Base-by-base conservation (phyloP, 176 grass and related monocot genomes). In the Carex parvula region DNA sequence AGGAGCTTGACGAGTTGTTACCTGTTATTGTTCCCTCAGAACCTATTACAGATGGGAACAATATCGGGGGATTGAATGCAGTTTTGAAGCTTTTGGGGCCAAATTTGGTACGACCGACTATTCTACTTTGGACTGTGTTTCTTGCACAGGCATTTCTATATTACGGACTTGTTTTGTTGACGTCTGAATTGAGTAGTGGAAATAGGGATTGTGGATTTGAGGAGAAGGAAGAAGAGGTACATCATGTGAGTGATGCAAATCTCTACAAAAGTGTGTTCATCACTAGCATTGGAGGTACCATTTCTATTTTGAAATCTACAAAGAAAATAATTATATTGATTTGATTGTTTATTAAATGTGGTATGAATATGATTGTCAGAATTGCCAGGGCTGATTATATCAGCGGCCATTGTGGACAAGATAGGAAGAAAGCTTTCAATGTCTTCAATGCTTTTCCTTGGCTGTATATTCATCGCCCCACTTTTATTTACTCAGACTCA, bases 71-170 rank as follows among this genome's bases (percentile, higher is more conserved):
- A 39, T 46, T 89, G 24, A 91, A 81, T 74, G 86, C 92, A 39
- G 84, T 93, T 65, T 86, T 89, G 66, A 86, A 83, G 60, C 95
- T 95, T 88, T 84, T 98, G 80, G 94, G 92, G 16, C 95, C 95
- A 48, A 98, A 93, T 75, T 79, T 95, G 86, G 35, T 94, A 65
- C 83, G 80, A 84, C 89, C 91, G 58, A 95, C 84, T 54, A 70
- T 98, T 88, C 88, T 98, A 77, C 89, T 95, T 69, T 98, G 95
- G 95, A 86, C 76, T 5, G 95, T 94, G 35, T 98, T 90, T 77
- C 90, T 93, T 65, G 91, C 92, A 11, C 93, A 93, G 57, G 95
- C 95, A 13, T 98, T 98, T 90, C 86, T 91, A 63, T 98, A 98
- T 78, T 98, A 98, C 14, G 95, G 92, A 33, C 80, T 98, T 86